These are phyloP conservation scores for Mycena metata DNA, from an alignment of 768 basidiomycete genomes.

Conservation along the genomic window DNA sequence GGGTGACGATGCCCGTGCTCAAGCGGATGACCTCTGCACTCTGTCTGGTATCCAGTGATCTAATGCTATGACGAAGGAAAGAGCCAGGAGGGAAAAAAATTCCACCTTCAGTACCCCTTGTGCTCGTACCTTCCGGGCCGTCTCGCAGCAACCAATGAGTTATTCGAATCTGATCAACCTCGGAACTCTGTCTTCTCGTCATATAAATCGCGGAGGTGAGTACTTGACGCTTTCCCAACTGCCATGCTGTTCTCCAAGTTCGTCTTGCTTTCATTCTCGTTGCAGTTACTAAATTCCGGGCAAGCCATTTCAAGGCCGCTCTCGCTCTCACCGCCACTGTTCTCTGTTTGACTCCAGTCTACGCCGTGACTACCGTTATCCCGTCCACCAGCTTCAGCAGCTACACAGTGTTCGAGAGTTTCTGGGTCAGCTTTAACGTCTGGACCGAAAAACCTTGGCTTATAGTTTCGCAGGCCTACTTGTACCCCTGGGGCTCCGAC, in stretches of 20 bases:
- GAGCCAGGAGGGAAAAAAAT: background rate
- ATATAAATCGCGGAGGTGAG: background rate
- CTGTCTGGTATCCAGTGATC: constrained; percentile 4
- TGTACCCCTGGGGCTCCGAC: constrained; percentile 63
- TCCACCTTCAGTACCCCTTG: constrained; percentile 3
- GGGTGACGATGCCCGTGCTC: constrained; percentile 11
- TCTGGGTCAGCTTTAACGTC: constrained; percentile 44
- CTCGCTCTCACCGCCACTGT: constrained; percentile 29
- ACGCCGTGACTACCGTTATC: constrained; percentile 54
- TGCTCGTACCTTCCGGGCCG: constrained; percentile 27
- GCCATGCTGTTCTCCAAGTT: constrained; percentile 26
- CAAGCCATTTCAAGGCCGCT: constrained; percentile 28
- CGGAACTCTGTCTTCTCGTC: constrained; percentile 2
- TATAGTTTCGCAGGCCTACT: constrained; percentile 44
- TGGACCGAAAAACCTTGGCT: background rate
- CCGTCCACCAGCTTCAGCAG: constrained; percentile 57
- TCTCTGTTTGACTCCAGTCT: constrained; percentile 35
- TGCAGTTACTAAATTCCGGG: background rate
- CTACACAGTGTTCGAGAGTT: constrained; percentile 53
- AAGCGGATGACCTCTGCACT: too few relatives aligned
- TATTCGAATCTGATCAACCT: constrained; percentile 22
- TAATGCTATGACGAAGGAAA: background rate
- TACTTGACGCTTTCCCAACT: background rate
- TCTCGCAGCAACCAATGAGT: constrained; percentile 9
- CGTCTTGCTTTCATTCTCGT: background rate